Evolutionary conservation across 371 early-diverging fungal genomes (phyloP), one percentile per base, ranked within the genome.

Genomic region (Lichtheimia hyalospora): DNA sequence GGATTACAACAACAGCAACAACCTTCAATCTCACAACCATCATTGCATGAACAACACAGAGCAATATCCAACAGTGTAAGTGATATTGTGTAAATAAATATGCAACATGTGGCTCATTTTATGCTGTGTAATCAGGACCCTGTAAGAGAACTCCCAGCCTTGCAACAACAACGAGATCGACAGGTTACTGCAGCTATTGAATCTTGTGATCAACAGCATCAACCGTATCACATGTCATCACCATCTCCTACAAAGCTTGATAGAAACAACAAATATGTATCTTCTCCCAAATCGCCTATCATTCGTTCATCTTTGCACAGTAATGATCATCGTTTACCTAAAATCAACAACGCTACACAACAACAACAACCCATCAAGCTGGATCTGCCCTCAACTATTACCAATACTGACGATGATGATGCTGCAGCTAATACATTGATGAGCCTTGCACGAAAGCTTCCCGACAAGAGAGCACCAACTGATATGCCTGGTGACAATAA

Each of bases 361-460:
- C 49, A 49, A 3, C 34, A 55, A 46, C 34, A 49, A 15, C 51
- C 60, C 13, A 40, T 28, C 7, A 46, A 13, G 12, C 23, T 27
- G 21, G 14, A 54, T 46, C 51, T 61, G 34, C 54, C 56, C 10
- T 2, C 34, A 5, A 34, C 5, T 8, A 34, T 8, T 25, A 54
- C 18, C 49, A 50, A 24, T 58, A 67, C 18, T 46, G 12, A 7
- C 21, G 46, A n/a, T 2, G 72, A 73, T 63, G 71, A 58, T 10
- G 71, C 62, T 60, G 77, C 74, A 3, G 77, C 74, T 4, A 71
- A 71, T 60, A 71, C 77, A 10, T 49, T 74, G 12, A 77, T 77
- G 60, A 71, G 72, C 13, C 71, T 77, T 61, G 56, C 73, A 5
- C 66, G 68, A 44, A 55, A 41, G 18, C 20, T 43, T 6, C 44